These are phyloP conservation scores for Balakata baccata DNA, from an alignment of 345 rosid species.

Conservation along the genomic window DNA sequence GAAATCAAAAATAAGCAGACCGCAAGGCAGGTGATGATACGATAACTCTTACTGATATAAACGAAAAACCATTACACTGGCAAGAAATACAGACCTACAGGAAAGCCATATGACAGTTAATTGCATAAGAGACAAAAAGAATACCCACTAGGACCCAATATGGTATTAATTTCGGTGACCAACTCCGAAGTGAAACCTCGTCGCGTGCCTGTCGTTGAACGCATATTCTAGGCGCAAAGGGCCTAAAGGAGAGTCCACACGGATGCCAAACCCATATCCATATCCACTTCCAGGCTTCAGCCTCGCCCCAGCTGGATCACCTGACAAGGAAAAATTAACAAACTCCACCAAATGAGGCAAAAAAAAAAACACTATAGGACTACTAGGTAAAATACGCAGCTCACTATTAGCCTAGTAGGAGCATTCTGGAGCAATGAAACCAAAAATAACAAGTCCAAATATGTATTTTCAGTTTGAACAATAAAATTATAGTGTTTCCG, in stretches of 20 bases:
- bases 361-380: no score
- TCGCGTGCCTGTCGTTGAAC: slow-evolving; percentile 56
- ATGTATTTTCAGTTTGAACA: no score
- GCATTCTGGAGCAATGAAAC: no score
- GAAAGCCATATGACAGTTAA: background rate
- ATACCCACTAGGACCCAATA: background rate
- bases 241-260: slow-evolving; percentile 85
- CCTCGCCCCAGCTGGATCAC: slow-evolving; percentile 97
- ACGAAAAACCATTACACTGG: background rate
- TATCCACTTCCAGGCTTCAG: slow-evolving; percentile 89
- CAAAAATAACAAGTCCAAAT: no score
- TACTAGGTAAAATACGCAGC: no score
- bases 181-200: slow-evolving; percentile 89
- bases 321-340: slow-evolving; percentile 23
- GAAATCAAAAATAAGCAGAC: background rate
- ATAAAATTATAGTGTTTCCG: no score
- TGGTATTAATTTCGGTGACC: slow-evolving; percentile 60
- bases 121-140: background rate
- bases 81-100: background rate
- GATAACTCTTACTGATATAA: background rate
- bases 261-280: slow-evolving; percentile 79
- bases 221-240: slow-evolving; percentile 85
- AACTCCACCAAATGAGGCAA: no score
- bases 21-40: background rate
- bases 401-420: no score